Evolutionary conservation across 257 asterid species (phyloP), one percentile per base, ranked within the genome.

Genomic region (Ocimum tenuiflorum): DNA sequence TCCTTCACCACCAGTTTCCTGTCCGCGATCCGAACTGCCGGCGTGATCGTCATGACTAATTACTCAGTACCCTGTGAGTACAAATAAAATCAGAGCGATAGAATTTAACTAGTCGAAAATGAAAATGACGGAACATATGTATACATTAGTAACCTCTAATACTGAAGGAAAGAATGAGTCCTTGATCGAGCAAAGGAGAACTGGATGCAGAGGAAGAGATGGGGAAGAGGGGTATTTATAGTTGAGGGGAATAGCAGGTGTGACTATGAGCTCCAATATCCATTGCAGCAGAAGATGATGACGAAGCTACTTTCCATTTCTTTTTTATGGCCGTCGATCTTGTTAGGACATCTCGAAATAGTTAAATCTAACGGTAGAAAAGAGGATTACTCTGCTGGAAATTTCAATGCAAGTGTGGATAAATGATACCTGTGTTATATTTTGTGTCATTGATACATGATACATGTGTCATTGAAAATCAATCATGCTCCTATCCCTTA

Each of bases 41-140:
- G 80, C 67, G 74, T 80, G 57, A 83, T 83, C 43, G 88, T 83
- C 88, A 83, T 83, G 67, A 59, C 46, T 50, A 18, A 8, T 67
- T 52, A 24, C 42, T 53, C 76, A 41, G 69, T 65, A 14, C 38
- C 58, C 78, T 73, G 77, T 33, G 54, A 31, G 6, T 31, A 31
- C 7, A 8, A 27, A 27, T 8, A 50, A 18, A 48, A 60, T 41
- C 10, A 29, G 17, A 58, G 3, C 4, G 11, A 9, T 46, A 3
- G 1, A 59, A 0, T 0, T 41, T 4, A 13, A 0, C 0, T 2
- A 10, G 3, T 39, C 42, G 20, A 49, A 18, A 13, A n/a, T 13
- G 7, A 62, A 72, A 33, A 12, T 11, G 66, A 18, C 5, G 11
- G 0, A 33, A 67, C 20, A 11, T 7, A 17, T 0, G 12, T 15